A percentile compares a stretch with the other conserved stretches of the same genome.
Evolutionary conservation across 176 grass and related monocot species (phyloP).

Genomic region (Cocos nucifera): DNA sequence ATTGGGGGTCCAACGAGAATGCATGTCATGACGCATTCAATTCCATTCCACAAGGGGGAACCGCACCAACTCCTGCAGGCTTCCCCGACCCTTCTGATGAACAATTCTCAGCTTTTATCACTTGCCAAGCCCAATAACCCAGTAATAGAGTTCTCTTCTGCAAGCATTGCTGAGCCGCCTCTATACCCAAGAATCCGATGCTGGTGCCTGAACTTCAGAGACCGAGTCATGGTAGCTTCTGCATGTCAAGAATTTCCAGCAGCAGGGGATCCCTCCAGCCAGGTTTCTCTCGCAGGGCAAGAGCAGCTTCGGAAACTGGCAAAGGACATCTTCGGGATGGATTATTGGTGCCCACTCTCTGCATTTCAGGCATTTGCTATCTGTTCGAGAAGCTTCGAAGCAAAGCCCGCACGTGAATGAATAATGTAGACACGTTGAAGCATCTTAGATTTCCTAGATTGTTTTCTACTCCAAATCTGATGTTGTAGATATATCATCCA

Average conservation of each 20-base stretch:
- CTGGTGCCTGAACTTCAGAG: slow-evolving; percentile 98
- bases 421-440: background rate
- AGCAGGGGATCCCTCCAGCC: slow-evolving; percentile 41
- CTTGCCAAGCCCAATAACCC: slow-evolving; percentile 47
- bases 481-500: slow-evolving; percentile 10
- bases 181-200: too few species aligned
- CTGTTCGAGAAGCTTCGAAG: slow-evolving; percentile 86
- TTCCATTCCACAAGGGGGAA: slow-evolving; percentile 69
- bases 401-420: slow-evolving; percentile 83
- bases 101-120: slow-evolving; percentile 23
- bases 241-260: slow-evolving; percentile 99
- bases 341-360: slow-evolving; percentile 83
- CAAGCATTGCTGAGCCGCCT: slow-evolving; percentile 31
- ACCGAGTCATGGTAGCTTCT: slow-evolving; percentile 75
- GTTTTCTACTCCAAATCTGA: too few species aligned
- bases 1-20: slow-evolving; percentile 93
- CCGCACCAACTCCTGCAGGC: slow-evolving; percentile 53
- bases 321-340: slow-evolving; percentile 96
- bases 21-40: slow-evolving; percentile 74
- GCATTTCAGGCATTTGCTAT: slow-evolving; percentile 90
- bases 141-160: slow-evolving; percentile 31
- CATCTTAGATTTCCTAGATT: too few species aligned
- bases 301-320: slow-evolving; percentile 87
- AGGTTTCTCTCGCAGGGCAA: slow-evolving; percentile 45
- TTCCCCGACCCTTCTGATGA: slow-evolving; percentile 55